phyloP scores from a whole-genome alignment of 331 rosid species.

The Telfairia occidentalis region DNA sequence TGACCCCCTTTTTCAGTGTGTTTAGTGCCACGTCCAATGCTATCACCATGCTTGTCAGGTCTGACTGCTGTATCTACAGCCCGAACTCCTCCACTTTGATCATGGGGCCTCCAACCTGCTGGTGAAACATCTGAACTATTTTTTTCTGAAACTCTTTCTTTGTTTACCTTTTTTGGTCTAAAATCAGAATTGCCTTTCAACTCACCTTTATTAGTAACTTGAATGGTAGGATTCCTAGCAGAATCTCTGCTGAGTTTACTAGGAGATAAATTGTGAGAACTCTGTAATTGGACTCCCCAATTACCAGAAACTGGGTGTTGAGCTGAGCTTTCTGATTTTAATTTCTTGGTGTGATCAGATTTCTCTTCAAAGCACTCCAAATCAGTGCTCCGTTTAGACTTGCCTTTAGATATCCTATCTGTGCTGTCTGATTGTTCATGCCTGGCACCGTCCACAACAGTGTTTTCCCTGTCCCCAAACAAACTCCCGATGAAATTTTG shows the following conservation, averaged over 20 bases:
- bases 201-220: constrained; percentile 37
- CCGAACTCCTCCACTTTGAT: constrained; percentile 36
- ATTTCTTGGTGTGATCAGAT: constrained; percentile 41
- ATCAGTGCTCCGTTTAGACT: constrained; percentile 49
- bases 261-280: constrained; percentile 43
- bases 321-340: constrained; percentile 31
- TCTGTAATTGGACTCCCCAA: constrained; percentile 34
- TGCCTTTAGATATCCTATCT: constrained; percentile 50
- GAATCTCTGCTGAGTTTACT: constrained; percentile 40
- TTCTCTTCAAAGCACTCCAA: constrained; percentile 40
- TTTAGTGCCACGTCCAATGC: constrained; percentile 37
- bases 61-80: constrained; percentile 39
- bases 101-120: constrained; percentile 43
- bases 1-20: constrained; percentile 44
- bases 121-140: constrained; percentile 44
- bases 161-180: constrained; percentile 47
- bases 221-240: constrained; percentile 31
- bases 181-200: constrained; percentile 39
- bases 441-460: constrained; percentile 37
- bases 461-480: constrained; percentile 51
- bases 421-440: constrained; percentile 59
- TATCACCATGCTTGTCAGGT: constrained; percentile 43
- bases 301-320: constrained; percentile 36
- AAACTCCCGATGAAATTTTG: constrained; percentile 54
- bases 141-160: constrained; percentile 43